A percentile compares a stretch with the other conserved stretches of the same genome.
Evolutionary conservation across 169 alveolate species (phyloP).

Genomic region (Amoebophrya sp.): DNA sequence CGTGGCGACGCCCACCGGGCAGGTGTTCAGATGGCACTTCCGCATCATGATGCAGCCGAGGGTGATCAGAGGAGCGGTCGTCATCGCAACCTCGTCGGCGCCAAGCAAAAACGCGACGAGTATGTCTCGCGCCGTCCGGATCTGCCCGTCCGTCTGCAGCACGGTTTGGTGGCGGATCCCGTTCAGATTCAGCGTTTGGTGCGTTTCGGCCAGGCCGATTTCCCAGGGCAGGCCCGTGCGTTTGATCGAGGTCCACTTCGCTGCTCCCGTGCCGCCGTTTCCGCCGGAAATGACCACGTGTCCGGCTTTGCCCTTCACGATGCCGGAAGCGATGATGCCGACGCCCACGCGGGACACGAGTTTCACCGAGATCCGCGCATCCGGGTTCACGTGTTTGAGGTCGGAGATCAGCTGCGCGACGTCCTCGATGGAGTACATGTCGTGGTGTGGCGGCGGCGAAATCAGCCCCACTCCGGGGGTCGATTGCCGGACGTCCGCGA

Average conservation of each 20-base stretch:
- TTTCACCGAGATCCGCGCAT: slow-evolving; percentile 50
- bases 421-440: slow-evolving; percentile 60
- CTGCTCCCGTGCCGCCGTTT: slow-evolving; percentile 63
- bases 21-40: slow-evolving; percentile 55
- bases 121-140: slow-evolving; percentile 43
- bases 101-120: slow-evolving; percentile 42
- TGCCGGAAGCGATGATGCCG: slow-evolving; percentile 53
- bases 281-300: slow-evolving; percentile 49
- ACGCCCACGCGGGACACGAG: slow-evolving; percentile 54
- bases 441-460: slow-evolving; percentile 65
- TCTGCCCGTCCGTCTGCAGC: slow-evolving; percentile 52
- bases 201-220: slow-evolving; percentile 60
- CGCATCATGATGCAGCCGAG: slow-evolving; percentile 64
- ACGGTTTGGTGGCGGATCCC: slow-evolving; percentile 45
- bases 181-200: slow-evolving; percentile 43
- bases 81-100: slow-evolving; percentile 51
- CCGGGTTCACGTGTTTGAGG: slow-evolving; percentile 48
- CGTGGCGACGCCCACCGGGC: slow-evolving; percentile 62
- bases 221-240: slow-evolving; percentile 63
- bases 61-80: slow-evolving; percentile 51
- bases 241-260: slow-evolving; percentile 52
- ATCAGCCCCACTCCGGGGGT: slow-evolving; percentile 57
- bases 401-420: slow-evolving; percentile 53
- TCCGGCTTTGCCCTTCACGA: slow-evolving; percentile 55
- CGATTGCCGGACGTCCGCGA: slow-evolving; percentile 50